Percentiles rank a stretch among this genome's conserved stretches.
Evolutionary conservation across 768 basidiomycete species (phyloP).

Genomic region (Suillus paluster): DNA sequence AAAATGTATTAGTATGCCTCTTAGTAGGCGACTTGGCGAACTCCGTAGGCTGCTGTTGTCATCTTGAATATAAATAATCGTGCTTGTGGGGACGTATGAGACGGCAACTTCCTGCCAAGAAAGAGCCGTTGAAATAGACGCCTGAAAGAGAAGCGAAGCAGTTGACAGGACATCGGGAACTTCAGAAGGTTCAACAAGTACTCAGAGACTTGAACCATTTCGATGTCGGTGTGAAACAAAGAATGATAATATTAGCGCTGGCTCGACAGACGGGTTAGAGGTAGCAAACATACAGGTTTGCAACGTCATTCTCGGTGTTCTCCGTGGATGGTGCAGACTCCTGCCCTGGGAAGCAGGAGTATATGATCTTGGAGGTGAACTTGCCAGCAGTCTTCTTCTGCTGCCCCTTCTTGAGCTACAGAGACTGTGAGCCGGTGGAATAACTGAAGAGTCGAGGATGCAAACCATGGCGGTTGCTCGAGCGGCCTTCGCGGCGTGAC

Average conservation of each 20-base stretch:
- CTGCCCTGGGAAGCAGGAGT: constrained; percentile 48
- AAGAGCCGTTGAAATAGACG: constrained; percentile 20
- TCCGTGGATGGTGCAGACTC: constrained; percentile 39
- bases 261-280: constrained; percentile 7
- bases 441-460: constrained; percentile 10
- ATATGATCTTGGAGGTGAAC: constrained; percentile 51
- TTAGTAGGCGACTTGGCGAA: background rate
- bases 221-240: constrained; percentile 50
- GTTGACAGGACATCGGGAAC: constrained; percentile 39
- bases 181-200: constrained; percentile 30
- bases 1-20: constrained; percentile 26
- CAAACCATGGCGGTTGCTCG: constrained; percentile 78
- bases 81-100: background rate
- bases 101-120: background rate
- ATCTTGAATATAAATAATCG: background rate
- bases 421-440: constrained; percentile 13
- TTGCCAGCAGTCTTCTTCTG: constrained; percentile 63
- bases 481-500: constrained; percentile 76
- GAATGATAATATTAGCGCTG: constrained; percentile 9
- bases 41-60: background rate
- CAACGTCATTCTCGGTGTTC: constrained; percentile 54
- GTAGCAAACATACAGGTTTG: constrained; percentile 63
- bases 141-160: constrained; percentile 13
- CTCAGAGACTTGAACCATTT: constrained; percentile 67
- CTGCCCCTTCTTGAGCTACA: constrained; percentile 81